Base-by-base conservation (phyloP, 148 eudicot species). In the Spergularia marina region DNA sequence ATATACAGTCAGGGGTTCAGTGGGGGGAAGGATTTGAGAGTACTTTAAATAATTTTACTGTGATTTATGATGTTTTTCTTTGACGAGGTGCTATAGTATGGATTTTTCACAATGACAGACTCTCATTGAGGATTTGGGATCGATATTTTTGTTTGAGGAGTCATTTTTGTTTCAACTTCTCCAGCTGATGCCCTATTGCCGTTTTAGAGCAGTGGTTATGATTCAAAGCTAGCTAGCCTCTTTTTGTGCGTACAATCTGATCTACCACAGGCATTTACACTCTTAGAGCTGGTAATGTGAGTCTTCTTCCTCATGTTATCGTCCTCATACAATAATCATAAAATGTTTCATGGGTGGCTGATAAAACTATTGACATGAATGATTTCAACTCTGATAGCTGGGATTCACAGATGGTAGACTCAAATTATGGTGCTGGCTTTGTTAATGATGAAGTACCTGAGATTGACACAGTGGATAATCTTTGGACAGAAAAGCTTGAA, bases 401-500 rank as follows among this genome's bases (percentile, higher is more conserved):
- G 61, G 23, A 67, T 55, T 66, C 14, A 66, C 74, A 71, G 69
- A 81, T 76, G 83, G 77, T 14, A 12, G 47, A 54, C 63, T 71
- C 77, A 40, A 72, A 66, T 49, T 23, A 58, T n/a, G 68, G 52
- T 76, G 23, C 60, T 41, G 74, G 40, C 67, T 64, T 63, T 71
- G 75, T 65, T 53, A n/a, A 72, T 52, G 70, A 72, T 21, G 83
- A 80, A 65, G 71, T 49, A 34, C 68, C 53, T 12, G 78, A 66
- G 75, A 58, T 65, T 65, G 83, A 80, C 25, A 75, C 73, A 10
- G 69, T 59, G 64, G 83, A 68, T 14, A 61, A 76, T 72, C 65
- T 57, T 47, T 81, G 80, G 83, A 59, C 83, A 2, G 83, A 81
- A 25, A 73, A 68, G 65, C 70, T 76, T 14, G 83, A 81, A 68